Conservation (phyloP, 1,284 basidiomycete genomes). For the Cerrena zonata region DNA sequence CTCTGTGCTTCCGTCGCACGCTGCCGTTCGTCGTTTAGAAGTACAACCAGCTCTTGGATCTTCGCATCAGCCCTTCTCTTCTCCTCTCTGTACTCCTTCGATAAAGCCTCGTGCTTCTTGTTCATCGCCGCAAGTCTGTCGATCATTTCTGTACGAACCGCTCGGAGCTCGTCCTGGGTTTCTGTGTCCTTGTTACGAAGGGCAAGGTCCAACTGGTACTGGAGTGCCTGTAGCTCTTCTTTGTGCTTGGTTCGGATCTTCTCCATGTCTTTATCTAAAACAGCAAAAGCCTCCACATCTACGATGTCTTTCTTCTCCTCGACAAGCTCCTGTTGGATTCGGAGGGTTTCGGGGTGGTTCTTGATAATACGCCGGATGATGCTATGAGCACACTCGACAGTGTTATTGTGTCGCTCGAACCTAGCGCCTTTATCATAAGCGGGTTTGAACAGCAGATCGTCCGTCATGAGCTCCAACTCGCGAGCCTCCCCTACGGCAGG, state of each 20-base stretch:
- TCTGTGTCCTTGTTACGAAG: background rate
- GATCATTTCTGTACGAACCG: slow-evolving; percentile 2
- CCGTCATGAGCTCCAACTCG: slow-evolving; percentile 17
- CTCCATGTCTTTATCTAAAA: slow-evolving; percentile 5
- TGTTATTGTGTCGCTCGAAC: slow-evolving; percentile 18
- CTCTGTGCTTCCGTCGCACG: background rate
- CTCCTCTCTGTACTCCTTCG: slow-evolving; percentile 1
- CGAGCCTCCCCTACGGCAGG: slow-evolving; percentile 12
- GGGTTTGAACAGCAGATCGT: slow-evolving; percentile 17
- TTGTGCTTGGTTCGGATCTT: slow-evolving; percentile 4
- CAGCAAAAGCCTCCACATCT: slow-evolving; percentile 3
- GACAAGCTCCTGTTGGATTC: slow-evolving; percentile 15
- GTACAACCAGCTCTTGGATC: background rate
- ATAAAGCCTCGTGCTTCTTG: background rate
- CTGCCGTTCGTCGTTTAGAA: background rate
- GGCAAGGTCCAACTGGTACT: background rate
- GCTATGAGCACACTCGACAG: slow-evolving; percentile 11
- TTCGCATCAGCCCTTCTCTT: background rate
- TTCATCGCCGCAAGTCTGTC: background rate
- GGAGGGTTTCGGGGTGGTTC: slow-evolving; percentile 10
- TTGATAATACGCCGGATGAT: slow-evolving; percentile 12
- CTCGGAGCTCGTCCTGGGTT: slow-evolving; percentile 2
- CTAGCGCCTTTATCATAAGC: slow-evolving; percentile 16
- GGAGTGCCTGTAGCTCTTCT: slow-evolving; percentile 2
- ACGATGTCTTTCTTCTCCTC: slow-evolving; percentile 4